Evolutionary conservation across 2,329 filamentous ascomycete species (phyloP), one percentile per base, ranked within the genome.

Genomic region (Remersonia thermophila): DNA sequence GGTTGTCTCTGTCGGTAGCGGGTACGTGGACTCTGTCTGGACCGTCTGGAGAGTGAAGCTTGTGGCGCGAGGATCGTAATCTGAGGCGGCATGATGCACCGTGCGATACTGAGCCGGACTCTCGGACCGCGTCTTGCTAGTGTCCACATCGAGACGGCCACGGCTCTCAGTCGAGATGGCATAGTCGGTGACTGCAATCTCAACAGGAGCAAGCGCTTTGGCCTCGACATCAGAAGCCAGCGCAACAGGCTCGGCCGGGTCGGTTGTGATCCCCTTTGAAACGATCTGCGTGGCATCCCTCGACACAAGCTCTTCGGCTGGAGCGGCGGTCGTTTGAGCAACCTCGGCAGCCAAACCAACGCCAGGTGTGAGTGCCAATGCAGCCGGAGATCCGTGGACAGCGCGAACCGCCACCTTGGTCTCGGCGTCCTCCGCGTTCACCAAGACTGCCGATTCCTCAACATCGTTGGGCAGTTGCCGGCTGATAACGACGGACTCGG

Each of bases 1-100:
- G 8, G 25, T 39, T 13, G 43, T 42, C 12, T 45, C 43, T 8
- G 40, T 43, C 6, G 43, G 40, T 17, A 44, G 23, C 25, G 42
- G 37, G 31, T 42, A 40, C 23, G 40, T 45, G 6, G 40, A 20
- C 18, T 37, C 37, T 12, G 40, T 39, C 25, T 17, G 29, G 16
- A 45, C 20, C 20, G 20, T 23, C 20, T 23, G 20, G 9, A 23
- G 20, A 23, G 43, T 40, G 28, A 41, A 27, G 32, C 14, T 41
- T 15, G 43, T 43, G 10, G 38, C 40, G 20, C 36, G 36, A 1
- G 43, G 40, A 29, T 41, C 40, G 28, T 35, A 35, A 27, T 44
- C 36, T 3, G 39, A 33, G 5, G 16, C 26, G 11, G 32, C 26
- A 2, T 32, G 20, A 10, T 32, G 29, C 7, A 37, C 17, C 11